phyloP scores from a whole-genome alignment of 1,284 basidiomycete genomes.

The Cryptococcus sp. region DNA sequence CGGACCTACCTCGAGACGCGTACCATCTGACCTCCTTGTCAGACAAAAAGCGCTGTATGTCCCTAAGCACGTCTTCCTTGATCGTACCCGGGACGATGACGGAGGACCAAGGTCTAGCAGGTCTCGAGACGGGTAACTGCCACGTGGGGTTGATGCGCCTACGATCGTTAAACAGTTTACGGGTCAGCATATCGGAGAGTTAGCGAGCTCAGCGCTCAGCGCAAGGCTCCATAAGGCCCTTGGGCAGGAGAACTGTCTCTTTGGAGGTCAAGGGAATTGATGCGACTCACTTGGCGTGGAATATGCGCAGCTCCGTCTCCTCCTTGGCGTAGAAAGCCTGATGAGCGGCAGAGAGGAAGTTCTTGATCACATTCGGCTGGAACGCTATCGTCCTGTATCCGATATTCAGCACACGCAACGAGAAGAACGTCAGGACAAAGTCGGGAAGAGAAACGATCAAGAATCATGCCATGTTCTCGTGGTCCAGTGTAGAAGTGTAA shows the following conservation, averaged over 20 bases:
- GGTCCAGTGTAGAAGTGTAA: background rate
- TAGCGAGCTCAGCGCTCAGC: background rate
- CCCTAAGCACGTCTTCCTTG: conserved; percentile 29
- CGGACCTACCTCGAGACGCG: conserved; percentile 28
- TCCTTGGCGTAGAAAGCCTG: conserved; percentile 23
- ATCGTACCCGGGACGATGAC: conserved; percentile 29
- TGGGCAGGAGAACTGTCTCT: background rate
- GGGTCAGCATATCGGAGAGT: background rate
- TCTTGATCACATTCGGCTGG: conserved; percentile 16
- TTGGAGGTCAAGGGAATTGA: background rate
- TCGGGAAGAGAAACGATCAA: too few relatives aligned
- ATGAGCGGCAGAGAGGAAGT: conserved; percentile 30
- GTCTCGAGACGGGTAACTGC: conserved; percentile 26
- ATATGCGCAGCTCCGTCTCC: conserved; percentile 33
- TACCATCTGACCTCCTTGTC: conserved; percentile 33
- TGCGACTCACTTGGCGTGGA: conserved; percentile 27
- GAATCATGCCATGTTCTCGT: too few relatives aligned
- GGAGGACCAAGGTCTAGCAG: conserved; percentile 30
- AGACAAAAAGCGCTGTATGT: conserved; percentile 31
- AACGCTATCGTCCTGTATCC: conserved; percentile 21
- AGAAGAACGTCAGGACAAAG: too few relatives aligned
- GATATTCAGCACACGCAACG: background rate
- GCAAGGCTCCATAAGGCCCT: background rate
- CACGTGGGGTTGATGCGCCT: conserved; percentile 26
- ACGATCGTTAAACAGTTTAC: background rate